Conservation (phyloP, 108 stramenopile species). For the Cyclostephanos invisitatus region DNA sequence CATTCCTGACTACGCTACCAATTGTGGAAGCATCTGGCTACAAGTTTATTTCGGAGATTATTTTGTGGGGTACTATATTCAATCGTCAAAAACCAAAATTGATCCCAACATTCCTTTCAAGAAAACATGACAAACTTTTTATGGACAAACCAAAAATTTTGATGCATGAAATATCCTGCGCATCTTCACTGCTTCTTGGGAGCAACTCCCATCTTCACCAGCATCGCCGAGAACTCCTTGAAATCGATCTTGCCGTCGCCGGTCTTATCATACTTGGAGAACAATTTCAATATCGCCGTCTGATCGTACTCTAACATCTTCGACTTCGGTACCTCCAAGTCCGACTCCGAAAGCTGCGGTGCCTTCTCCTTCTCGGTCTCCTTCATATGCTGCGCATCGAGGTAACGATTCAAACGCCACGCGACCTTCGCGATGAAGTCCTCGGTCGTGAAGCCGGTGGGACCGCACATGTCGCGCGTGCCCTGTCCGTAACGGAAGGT, state of each 20-base stretch:
- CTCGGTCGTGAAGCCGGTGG: constrained; percentile 93
- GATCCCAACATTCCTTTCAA: background rate
- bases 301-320: constrained; percentile 75
- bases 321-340: constrained; percentile 68
- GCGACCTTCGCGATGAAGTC: constrained; percentile 94
- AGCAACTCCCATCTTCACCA: constrained; percentile 93
- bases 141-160: background rate
- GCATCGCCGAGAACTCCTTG: constrained; percentile 89
- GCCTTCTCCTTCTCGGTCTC: constrained; percentile 68
- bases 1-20: no score
- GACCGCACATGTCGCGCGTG: constrained; percentile 95
- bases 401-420: constrained; percentile 87
- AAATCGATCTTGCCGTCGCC: constrained; percentile 88
- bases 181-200: constrained; percentile 58
- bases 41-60: background rate
- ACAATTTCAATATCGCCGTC: constrained; percentile 80
- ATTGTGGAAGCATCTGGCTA: background rate
- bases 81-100: background rate
- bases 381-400: constrained; percentile 55
- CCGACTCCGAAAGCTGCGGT: constrained; percentile 73
- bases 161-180: background rate
- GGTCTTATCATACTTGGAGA: constrained; percentile 87
- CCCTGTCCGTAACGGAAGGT: constrained; percentile 97
- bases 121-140: background rate
- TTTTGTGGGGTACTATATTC: no score